A percentile compares a stretch with the other conserved stretches of the same genome.
Conservation (phyloP, 83 land plant genomes). For the Picea abies region DNA sequence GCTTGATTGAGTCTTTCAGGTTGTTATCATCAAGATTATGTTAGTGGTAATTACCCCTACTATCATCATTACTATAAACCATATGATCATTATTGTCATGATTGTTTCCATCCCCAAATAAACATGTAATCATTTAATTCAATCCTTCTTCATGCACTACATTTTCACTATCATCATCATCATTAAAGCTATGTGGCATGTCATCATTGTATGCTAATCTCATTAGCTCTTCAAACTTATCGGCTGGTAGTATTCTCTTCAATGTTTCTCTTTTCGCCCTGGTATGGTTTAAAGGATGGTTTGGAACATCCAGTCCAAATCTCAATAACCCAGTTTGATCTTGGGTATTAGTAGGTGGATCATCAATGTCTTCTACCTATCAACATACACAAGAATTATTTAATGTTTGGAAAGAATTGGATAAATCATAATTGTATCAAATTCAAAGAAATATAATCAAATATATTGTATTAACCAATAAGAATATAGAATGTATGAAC, state of each 20-base stretch:
- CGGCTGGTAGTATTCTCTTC: not conserved
- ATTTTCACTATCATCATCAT: not conserved
- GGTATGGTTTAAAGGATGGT: not conserved
- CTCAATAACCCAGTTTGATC: not conserved
- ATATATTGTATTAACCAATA: no score
- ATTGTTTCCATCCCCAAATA: not conserved
- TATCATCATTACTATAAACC: not conserved
- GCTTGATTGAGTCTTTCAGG: no score
- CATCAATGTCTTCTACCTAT: no score
- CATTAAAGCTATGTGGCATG: not conserved
- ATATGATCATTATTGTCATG: not conserved
- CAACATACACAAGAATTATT: no score
- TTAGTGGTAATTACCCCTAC: not conserved
- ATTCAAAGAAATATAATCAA: no score
- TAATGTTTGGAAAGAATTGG: no score
- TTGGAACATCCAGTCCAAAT: not conserved
- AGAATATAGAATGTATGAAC: no score
- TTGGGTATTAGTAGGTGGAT: no score
- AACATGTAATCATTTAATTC: not conserved
- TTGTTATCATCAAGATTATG: not conserved
- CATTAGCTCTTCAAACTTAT: not conserved
- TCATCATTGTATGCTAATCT: not conserved
- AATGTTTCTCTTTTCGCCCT: not conserved
- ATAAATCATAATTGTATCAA: no score
- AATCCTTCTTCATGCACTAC: not conserved